Evolutionary conservation across 106 monocot genomes (phyloP), one percentile per base, ranked within the genome.

Genomic region (Acorus calamus): DNA sequence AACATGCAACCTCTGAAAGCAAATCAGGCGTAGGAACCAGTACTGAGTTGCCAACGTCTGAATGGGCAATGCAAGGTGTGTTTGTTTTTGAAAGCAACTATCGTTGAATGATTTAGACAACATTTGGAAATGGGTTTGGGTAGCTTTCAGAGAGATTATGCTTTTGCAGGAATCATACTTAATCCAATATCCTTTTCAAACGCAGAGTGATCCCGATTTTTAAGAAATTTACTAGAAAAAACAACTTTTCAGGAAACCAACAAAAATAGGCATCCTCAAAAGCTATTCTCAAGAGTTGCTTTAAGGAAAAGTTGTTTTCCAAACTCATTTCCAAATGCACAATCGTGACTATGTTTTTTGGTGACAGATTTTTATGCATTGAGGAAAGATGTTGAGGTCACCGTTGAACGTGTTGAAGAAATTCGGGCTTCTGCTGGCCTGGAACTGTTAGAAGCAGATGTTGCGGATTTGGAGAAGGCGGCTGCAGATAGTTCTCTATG

Each of bases 61-160:
- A 94, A 67, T 94, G 94, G 94, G 94, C 77, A 53, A 79, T 94
- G 70, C 94, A 94, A 84, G 94, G 94, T 89, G 68, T 73, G 53
- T 46, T 60, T 4, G 11, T 46, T 42, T 44, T 8, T 7, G 4
- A 3, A 6, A 28, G 59, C n/a, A 43, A 57, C 2, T 56, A 43
- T 13, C 3, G 11, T 3, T 55, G 11, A n/a, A 55, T 58, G 28
- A 28, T 58, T 58, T 4, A 4, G 58, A 9, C 0, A n/a, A 42
- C 3, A 42, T 5, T 4, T 4, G 42, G 42, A 42, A 41, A 41
- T 5, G 44, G 43, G 5, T 42, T 59, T 8, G 59, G 12, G 7
- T 60, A 44, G 6, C 8, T 7, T 58, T 58, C 2, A 3, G 8
- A 13, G 46, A 47, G 6, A 46, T 4, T 61, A 4, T 5, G 5